These are phyloP conservation scores for Thelonectria blattea DNA, from an alignment of 2,329 filamentous ascomycete genomes.

Conservation along the genomic window DNA sequence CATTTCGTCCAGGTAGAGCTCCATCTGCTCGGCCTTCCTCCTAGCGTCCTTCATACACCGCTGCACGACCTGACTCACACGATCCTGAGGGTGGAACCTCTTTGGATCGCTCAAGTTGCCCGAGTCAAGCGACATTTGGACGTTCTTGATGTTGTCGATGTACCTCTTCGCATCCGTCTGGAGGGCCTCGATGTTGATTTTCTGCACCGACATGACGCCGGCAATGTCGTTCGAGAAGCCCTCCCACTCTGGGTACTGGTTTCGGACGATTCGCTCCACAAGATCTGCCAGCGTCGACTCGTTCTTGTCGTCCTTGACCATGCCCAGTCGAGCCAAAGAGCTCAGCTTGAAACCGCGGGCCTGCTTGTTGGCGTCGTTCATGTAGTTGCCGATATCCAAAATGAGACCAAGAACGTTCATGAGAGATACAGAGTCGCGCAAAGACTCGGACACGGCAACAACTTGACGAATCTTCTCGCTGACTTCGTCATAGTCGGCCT, in stretches of 20 bases:
- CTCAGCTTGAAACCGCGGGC: conserved; percentile 97
- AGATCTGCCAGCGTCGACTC: conserved; percentile 94
- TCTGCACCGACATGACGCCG: conserved; percentile 79
- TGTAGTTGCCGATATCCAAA: conserved; percentile 98
- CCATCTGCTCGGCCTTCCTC: conserved; percentile 94
- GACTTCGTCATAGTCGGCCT: conserved; percentile 90
- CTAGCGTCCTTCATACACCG: conserved; percentile 95
- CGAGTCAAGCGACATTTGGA: conserved; percentile 88
- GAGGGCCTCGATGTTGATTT: conserved; percentile 94
- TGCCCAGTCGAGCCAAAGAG: conserved; percentile 87
- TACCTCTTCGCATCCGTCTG: conserved; percentile 87
- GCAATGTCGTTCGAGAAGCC: conserved; percentile 83
- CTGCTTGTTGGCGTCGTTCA: conserved; percentile 99
- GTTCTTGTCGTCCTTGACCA: conserved; percentile 99
- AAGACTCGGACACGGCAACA: conserved; percentile 84
- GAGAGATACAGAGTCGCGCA: conserved; percentile 88
- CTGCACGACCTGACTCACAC: conserved; percentile 89
- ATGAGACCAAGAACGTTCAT: conserved; percentile 98
- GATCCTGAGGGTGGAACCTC: conserved; percentile 97
- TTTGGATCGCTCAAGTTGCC: conserved; percentile 96
- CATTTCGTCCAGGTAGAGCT: conserved; percentile 94
- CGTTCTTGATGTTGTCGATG: conserved; percentile 92
- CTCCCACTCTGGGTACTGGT: conserved; percentile 96
- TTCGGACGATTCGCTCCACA: conserved; percentile 94
- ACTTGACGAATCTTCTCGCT: conserved; percentile 84